These are phyloP conservation scores for Fusarium incarnatum DNA, from an alignment of 2,329 filamentous ascomycete species.

Conservation along the genomic window DNA sequence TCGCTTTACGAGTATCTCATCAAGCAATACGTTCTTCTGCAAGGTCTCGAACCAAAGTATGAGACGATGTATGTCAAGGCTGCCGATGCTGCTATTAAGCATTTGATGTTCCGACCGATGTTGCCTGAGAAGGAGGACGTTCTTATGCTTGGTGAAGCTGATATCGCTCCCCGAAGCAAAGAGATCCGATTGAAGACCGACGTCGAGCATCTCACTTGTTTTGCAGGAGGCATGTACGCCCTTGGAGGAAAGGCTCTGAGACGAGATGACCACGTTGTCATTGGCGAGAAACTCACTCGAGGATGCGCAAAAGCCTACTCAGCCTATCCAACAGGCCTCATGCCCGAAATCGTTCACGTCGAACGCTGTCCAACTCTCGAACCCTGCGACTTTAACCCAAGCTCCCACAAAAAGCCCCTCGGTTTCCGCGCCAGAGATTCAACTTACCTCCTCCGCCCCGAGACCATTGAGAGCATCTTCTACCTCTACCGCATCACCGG, in stretches of 20 bases:
- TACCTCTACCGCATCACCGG: conserved; percentile 81
- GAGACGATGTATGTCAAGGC: conserved; percentile 57
- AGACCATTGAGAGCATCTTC: conserved; percentile 85
- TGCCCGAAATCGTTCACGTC: conserved; percentile 68
- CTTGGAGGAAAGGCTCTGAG: conserved; percentile 69
- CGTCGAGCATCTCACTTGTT: conserved; percentile 71
- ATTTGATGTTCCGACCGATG: conserved; percentile 76
- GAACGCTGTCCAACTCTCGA: conserved; percentile 53
- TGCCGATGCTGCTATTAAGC: conserved; percentile 67
- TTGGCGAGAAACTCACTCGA: conserved; percentile 69
- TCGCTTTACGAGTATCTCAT: conserved; percentile 74
- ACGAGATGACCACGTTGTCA: conserved; percentile 62
- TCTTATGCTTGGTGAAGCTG: conserved; percentile 66
- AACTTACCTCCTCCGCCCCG: conserved; percentile 36
- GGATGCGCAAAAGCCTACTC: conserved; percentile 74
- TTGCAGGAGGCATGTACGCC: conserved; percentile 73
- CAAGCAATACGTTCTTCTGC: conserved; percentile 72
- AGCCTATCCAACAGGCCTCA: conserved; percentile 67
- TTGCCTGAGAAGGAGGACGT: conserved; percentile 67
- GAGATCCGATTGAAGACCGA: conserved; percentile 49
- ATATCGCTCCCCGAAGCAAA: conserved; percentile 46
- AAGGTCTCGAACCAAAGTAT: conserved; percentile 61
- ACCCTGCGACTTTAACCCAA: conserved; percentile 40
- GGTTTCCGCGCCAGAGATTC: conserved; percentile 39
- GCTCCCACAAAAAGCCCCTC: conserved; percentile 7